These are phyloP conservation scores for Coemansia sp. DNA, from an alignment of 192 early-diverging fungal genomes.

Conservation along the genomic window DNA sequence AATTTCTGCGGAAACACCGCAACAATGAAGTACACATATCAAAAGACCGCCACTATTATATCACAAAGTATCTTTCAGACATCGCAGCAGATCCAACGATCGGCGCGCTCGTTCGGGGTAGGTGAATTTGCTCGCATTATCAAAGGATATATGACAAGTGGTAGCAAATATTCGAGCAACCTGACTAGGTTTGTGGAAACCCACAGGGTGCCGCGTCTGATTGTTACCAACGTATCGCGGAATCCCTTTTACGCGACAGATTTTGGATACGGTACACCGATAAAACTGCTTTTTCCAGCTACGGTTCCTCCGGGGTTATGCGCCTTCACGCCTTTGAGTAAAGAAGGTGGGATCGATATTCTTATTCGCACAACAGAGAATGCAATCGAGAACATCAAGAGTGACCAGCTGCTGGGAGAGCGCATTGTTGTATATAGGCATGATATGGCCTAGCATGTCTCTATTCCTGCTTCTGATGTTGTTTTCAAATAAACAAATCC, in stretches of 20 bases:
- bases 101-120: slow-evolving; percentile 3
- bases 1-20: slow-evolving; percentile 27
- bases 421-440: slow-evolving; percentile 12
- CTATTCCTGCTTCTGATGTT: neutral
- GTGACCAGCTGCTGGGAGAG: slow-evolving; percentile 8
- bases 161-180: neutral
- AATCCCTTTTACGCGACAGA: slow-evolving; percentile 16
- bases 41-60: neutral
- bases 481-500: neutral
- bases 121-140: slow-evolving; percentile 21
- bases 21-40: slow-evolving; percentile 15
- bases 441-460: neutral
- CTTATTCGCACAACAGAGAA: neutral
- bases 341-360: slow-evolving; percentile 25
- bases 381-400: neutral
- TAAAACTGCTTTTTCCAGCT: slow-evolving; percentile 10
- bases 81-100: slow-evolving; percentile 8
- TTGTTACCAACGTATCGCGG: slow-evolving; percentile 19
- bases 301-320: slow-evolving; percentile 7
- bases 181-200: slow-evolving; percentile 7
- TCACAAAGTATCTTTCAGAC: neutral
- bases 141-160: neutral
- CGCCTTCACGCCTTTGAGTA: slow-evolving; percentile 1
- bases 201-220: neutral
- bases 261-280: slow-evolving; percentile 25